Percentiles rank a stretch among this genome's conserved stretches.
Evolutionary conservation across 352 stramenopile genomes (phyloP).

Genomic region (Pythium volutum): DNA sequence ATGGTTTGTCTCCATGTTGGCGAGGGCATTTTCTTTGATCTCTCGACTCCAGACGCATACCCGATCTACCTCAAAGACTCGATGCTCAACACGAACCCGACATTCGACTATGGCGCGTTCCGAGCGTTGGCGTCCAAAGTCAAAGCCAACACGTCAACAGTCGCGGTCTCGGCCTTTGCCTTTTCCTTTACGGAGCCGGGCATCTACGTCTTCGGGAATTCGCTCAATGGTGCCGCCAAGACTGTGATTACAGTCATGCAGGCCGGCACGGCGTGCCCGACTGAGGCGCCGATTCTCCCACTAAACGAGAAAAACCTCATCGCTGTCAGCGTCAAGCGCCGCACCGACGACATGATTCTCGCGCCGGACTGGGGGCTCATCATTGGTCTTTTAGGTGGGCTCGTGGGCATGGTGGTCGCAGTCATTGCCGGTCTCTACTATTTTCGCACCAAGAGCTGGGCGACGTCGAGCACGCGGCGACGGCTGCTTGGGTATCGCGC

Average conservation of each 20-base stretch:
- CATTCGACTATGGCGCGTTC: slow-evolving; percentile 91
- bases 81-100: slow-evolving; percentile 92
- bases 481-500: slow-evolving; percentile 25
- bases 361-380: slow-evolving; percentile 89
- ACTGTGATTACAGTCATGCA: slow-evolving; percentile 88
- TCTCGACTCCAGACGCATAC: slow-evolving; percentile 73
- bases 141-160: slow-evolving; percentile 48
- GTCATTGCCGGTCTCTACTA: slow-evolving; percentile 81
- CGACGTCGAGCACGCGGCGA: slow-evolving; percentile 29
- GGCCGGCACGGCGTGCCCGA: slow-evolving; percentile 62
- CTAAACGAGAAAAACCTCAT: slow-evolving; percentile 88
- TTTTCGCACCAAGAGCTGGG: slow-evolving; percentile 83
- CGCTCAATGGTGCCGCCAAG: slow-evolving; percentile 52
- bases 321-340: slow-evolving; percentile 69
- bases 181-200: slow-evolving; percentile 86
- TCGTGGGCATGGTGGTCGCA: slow-evolving; percentile 70
- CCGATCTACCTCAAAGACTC: slow-evolving; percentile 94
- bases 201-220: slow-evolving; percentile 89
- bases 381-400: slow-evolving; percentile 59
- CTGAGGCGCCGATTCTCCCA: slow-evolving; percentile 77
- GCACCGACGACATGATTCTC: slow-evolving; percentile 79
- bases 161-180: slow-evolving; percentile 80
- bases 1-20: slow-evolving; percentile 84
- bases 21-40: slow-evolving; percentile 88
- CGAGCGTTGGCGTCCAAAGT: slow-evolving; percentile 59